Conservation (phyloP, 441 rosid genomes). For the Daphne laureola region DNA sequence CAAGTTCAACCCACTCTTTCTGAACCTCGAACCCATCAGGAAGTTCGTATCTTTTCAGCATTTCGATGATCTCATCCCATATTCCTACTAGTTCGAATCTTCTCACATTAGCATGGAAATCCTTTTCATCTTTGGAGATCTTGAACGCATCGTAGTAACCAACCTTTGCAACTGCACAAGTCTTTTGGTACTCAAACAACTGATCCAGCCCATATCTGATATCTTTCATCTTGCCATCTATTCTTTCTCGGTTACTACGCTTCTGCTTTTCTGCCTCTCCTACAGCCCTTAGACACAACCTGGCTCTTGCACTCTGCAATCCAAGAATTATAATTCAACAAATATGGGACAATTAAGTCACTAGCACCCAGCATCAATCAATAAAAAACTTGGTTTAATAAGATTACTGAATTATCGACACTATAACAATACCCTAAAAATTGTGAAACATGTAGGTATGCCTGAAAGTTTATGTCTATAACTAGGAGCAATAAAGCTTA, state of each 20-base stretch:
- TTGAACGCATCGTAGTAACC: slow-evolving; percentile 69
- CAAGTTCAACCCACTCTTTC: slow-evolving; percentile 30
- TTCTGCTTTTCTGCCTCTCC: slow-evolving; percentile 52
- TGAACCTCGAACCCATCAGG: slow-evolving; percentile 53
- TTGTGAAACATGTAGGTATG: neutral
- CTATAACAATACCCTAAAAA: no score
- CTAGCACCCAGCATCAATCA: neutral
- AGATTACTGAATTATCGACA: neutral
- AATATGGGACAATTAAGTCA: neutral
- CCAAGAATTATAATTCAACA: slow-evolving; percentile 2
- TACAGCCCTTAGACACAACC: slow-evolving; percentile 54
- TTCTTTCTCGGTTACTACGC: slow-evolving; percentile 22
- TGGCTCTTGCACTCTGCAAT: slow-evolving; percentile 52
- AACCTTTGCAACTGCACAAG: slow-evolving; percentile 25
- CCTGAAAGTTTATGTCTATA: neutral
- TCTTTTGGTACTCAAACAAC: slow-evolving; percentile 34
- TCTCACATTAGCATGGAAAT: slow-evolving; percentile 59
- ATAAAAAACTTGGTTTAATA: neutral
- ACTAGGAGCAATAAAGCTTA: slow-evolving; percentile 19
- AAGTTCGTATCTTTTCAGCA: slow-evolving; percentile 52
- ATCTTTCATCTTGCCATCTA: slow-evolving; percentile 14
- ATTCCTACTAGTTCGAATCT: slow-evolving; percentile 68
- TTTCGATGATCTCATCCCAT: slow-evolving; percentile 58
- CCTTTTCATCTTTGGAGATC: slow-evolving; percentile 26
- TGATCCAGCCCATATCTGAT: slow-evolving; percentile 19